phyloP scores from a whole-genome alignment of 2,329 filamentous ascomycete species.

The Diaporthe sp. region DNA sequence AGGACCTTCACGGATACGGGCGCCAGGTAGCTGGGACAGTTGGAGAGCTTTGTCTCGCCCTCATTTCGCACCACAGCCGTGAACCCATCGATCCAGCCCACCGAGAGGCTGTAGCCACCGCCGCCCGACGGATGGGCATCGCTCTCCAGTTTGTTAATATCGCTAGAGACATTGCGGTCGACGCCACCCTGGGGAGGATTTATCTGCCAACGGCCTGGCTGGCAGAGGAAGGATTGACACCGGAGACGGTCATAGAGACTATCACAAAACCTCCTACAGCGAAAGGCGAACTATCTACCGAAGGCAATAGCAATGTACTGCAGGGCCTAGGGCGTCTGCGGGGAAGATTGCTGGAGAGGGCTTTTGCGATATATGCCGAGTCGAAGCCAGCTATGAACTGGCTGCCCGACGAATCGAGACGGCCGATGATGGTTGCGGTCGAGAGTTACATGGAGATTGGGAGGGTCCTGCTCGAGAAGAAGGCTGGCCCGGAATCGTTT shows the following conservation, averaged over 20 bases:
- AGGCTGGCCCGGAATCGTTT: conserved; percentile 15
- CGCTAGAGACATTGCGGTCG: conserved; percentile 78
- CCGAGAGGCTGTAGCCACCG: conserved; percentile 61
- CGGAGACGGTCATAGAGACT: conserved; percentile 67
- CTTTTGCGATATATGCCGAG: conserved; percentile 71
- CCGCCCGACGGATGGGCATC: conserved; percentile 77
- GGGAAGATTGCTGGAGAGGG: conserved; percentile 67
- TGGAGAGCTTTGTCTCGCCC: conserved; percentile 75
- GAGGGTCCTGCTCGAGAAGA: conserved; percentile 41
- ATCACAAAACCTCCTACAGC: conserved; percentile 50
- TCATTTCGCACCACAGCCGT: conserved; percentile 72
- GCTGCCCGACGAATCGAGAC: conserved; percentile 71
- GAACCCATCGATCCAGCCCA: conserved; percentile 49
- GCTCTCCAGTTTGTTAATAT: conserved; percentile 86
- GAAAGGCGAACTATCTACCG: background rate
- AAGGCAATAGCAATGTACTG: background rate
- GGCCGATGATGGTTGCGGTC: conserved; percentile 48
- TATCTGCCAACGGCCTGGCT: conserved; percentile 79
- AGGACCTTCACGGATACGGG: conserved; percentile 73
- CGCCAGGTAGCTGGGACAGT: conserved; percentile 80
- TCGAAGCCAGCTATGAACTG: conserved; percentile 70
- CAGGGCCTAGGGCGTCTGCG: conserved; percentile 59
- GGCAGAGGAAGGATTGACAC: conserved; percentile 66
- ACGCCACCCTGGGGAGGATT: conserved; percentile 75
- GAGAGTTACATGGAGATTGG: conserved; percentile 46